Base-by-base conservation (phyloP, 225 moss, liverwort and hornwort genomes). In the Rhytidiadelphus loreus region DNA sequence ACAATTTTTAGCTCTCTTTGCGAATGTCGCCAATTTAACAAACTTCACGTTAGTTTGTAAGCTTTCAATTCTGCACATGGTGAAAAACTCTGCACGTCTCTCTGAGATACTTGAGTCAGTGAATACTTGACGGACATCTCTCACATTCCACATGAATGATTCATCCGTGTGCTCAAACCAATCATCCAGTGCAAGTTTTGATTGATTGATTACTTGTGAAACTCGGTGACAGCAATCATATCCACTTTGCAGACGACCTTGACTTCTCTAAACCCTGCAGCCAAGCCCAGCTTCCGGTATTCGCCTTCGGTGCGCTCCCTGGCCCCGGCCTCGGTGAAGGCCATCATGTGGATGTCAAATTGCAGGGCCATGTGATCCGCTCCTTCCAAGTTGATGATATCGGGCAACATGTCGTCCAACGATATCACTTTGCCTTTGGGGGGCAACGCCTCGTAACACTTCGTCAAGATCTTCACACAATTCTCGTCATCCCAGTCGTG, bases 401-500 rank as follows among this genome's bases (percentile, higher is more conserved):
- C 87, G 3, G 91, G 84, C 25, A 91, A 43, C 37, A 80, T 29
- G 23, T 3, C 18, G 48, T 93, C 89, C 3, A 82, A n/a, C 12
- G 66, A 52, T 30, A 93, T 84, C 52, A 91, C 85, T 85, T 93
- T 93, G 81, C 93, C 91, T 4, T 63, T 1, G 0, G 50, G 15
- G 1, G 91, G 86, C 60, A 89, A 50, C 9, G 86, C 91, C 71
- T 58, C 11, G 30, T 80, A 59, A 37, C 93, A 91, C 8, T 89
- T 91, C 71, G 60, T 91, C 78, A 91, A 64, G 29, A 93, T 59
- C 83, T 87, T 86, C 57, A 91, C 41, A 43, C 89, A 93, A 15
- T 53, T 85, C 64, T 91, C 91, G 24, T 93, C 93, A 24, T 84
- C 62, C 89, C 91, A 91, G 59, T 90, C 61, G 44, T 93, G 93